phyloP scores from a whole-genome alignment of 345 rosid species.

The Rhizophora mangle region DNA sequence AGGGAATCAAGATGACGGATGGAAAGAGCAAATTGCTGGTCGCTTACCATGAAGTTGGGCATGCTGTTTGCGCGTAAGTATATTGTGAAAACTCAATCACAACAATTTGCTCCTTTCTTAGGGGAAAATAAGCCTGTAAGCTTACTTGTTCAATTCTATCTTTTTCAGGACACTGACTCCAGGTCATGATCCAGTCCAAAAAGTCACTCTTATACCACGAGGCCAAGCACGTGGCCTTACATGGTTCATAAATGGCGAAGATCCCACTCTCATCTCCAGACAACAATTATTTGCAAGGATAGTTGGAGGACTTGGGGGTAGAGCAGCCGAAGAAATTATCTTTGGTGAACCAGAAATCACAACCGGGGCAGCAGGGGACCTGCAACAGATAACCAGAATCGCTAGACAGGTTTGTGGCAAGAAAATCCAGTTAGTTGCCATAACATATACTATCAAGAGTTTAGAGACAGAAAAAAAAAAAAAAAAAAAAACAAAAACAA shows the following conservation, averaged over 20 bases:
- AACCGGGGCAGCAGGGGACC: slow-evolving; percentile 67
- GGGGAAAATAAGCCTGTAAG: too few relatives aligned
- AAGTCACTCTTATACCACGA: slow-evolving; percentile 59
- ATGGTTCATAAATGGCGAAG: slow-evolving; percentile 68
- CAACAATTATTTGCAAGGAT: slow-evolving; percentile 63
- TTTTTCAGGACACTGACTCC: slow-evolving; percentile 50
- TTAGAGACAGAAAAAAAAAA: background rate
- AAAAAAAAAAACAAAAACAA: too few relatives aligned
- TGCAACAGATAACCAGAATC: slow-evolving; percentile 60
- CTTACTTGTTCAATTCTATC: background rate
- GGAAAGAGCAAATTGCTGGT: slow-evolving; percentile 67
- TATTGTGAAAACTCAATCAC: background rate
- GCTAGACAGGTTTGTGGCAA: slow-evolving; percentile 53
- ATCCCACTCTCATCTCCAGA: slow-evolving; percentile 51
- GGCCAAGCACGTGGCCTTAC: slow-evolving; percentile 88
- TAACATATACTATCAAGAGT: too few relatives aligned
- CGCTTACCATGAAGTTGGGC: slow-evolving; percentile 78
- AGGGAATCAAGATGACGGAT: slow-evolving; percentile 67
- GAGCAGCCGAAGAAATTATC: slow-evolving; percentile 66
- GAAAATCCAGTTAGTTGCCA: too few relatives aligned
- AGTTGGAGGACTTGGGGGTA: slow-evolving; percentile 73
- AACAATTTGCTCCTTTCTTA: too few relatives aligned
- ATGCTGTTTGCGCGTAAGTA: slow-evolving; percentile 62
- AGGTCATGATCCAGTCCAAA: slow-evolving; percentile 73
- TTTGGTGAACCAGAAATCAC: slow-evolving; percentile 76